Evolutionary conservation across 805 yeast genomes (phyloP).

Genomic region (Kuraishia piskuri): DNA sequence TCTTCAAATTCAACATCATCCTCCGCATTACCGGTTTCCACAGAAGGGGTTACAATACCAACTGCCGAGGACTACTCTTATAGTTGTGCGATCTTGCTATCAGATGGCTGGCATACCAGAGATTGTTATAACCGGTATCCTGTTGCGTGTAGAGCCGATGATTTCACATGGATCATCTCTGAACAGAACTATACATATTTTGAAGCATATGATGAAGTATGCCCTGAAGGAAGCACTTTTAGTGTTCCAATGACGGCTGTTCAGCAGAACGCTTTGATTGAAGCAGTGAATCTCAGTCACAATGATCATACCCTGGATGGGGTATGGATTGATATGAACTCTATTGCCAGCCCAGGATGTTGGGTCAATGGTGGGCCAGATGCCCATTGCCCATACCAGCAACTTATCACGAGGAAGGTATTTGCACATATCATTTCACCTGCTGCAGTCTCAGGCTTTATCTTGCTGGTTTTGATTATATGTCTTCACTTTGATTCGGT

Average conservation of each 20-base stretch:
- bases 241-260: conserved; percentile 42
- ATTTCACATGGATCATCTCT: conserved; percentile 36
- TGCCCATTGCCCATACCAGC: conserved; percentile 71
- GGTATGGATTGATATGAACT: conserved; percentile 78
- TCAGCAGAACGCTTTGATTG: conserved; percentile 26
- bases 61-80: conserved; percentile 17
- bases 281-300: conserved; percentile 7
- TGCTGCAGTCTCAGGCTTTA: conserved; percentile 47
- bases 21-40: background rate
- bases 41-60: background rate
- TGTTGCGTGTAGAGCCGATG: conserved; percentile 60
- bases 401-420: conserved; percentile 40
- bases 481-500: conserved; percentile 47
- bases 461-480: conserved; percentile 42
- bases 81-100: conserved; percentile 31
- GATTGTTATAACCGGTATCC: conserved; percentile 14
- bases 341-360: conserved; percentile 63
- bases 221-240: conserved; percentile 28
- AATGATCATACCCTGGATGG: conserved; percentile 21
- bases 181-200: conserved; percentile 32
- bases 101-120: conserved; percentile 34
- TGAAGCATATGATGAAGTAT: conserved; percentile 22
- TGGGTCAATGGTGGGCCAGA: conserved; percentile 82
- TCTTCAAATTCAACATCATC: conserved; percentile 2
- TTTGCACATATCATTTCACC: conserved; percentile 63